These are phyloP conservation scores for Trifolium pratense DNA, from an alignment of 306 rosid species.

Conservation along the genomic window DNA sequence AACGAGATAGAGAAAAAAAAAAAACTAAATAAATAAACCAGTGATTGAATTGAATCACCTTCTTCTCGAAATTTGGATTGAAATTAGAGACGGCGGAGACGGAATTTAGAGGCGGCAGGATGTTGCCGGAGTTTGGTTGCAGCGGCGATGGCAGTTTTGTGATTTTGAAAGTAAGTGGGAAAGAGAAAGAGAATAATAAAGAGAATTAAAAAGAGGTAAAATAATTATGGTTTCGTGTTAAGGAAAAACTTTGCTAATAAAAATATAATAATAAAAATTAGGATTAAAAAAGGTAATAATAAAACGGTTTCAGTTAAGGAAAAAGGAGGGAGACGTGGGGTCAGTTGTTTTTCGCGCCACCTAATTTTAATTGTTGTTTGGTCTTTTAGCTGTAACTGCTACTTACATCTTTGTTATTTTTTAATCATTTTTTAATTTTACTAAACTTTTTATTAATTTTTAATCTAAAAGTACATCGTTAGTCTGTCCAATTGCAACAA, in stretches of 20 bases:
- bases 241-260: background rate
- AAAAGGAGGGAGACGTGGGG: constrained; percentile 43
- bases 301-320: constrained; percentile 63
- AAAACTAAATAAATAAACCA: constrained; percentile 16
- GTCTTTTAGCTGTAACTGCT: constrained; percentile 23
- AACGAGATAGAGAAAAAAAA: background rate
- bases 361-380: constrained; percentile 41
- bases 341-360: constrained; percentile 78
- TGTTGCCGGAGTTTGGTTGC: constrained; percentile 41
- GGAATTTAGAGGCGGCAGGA: constrained; percentile 13
- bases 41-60: constrained; percentile 2
- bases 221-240: constrained; percentile 13
- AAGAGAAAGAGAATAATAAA: constrained; percentile 14
- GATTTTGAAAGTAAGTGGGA: constrained; percentile 33
- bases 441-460: constrained; percentile 1
- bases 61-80: constrained; percentile 26
- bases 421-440: background rate
- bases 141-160: constrained; percentile 45
- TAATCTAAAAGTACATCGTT: constrained; percentile 2
- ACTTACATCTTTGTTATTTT: constrained; percentile 1
- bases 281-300: constrained; percentile 17
- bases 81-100: constrained; percentile 15
- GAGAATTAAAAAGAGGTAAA: constrained; percentile 30
- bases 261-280: background rate
- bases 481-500: background rate